Base-by-base conservation (phyloP, 169 alveolate species). In the Eimeria tenella region DNA sequence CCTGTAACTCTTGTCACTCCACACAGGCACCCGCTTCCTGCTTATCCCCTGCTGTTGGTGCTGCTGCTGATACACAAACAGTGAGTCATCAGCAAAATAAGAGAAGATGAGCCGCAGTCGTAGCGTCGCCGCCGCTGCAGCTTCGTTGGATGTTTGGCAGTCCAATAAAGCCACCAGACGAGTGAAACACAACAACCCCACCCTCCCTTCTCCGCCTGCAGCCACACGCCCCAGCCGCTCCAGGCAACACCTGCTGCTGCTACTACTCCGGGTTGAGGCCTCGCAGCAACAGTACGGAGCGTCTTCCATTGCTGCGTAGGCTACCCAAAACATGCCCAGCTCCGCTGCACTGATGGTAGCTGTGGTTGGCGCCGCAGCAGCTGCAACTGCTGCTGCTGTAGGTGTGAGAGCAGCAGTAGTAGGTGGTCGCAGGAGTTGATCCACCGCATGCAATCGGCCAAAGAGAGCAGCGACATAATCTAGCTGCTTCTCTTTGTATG, bases 151-250 rank as follows among this genome's bases (percentile, higher is more conserved):
- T 11, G 73, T 75, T 62, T 90, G 89, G 9, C 90, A 82, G 53
- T 90, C 94, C 21, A 75, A 4, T 10, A 90, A 70, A 0, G 94
- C 94, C 63, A 90, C 83, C 7, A 90, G 89, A 13, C 94, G 62
- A 4, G 94, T 90, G 58, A 90, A 75, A 15, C 23, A 31, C 4
- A 75, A 42, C 25, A 90, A 50, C 55, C 60, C 89, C 4, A 90
- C n/a, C 11, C 75, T 7, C 9, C 94, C 94, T 13, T 65, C 55
- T 9, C 79, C 79, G 21, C 81, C 92, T 11, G 88, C 65, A 15
- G 70, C 65, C 5, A 79, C 71, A 15, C 49, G 88, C 4, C 71
- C 88, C 52, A 79, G 23, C 55, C 88, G 65, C 52, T 79, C 88
- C 21, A 79, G 13, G n/a, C 88, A 79, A 53, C 88, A 79, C 52